Base-by-base conservation (phyloP, 768 basidiomycete genomes). In the Mycena belliarum region DNA sequence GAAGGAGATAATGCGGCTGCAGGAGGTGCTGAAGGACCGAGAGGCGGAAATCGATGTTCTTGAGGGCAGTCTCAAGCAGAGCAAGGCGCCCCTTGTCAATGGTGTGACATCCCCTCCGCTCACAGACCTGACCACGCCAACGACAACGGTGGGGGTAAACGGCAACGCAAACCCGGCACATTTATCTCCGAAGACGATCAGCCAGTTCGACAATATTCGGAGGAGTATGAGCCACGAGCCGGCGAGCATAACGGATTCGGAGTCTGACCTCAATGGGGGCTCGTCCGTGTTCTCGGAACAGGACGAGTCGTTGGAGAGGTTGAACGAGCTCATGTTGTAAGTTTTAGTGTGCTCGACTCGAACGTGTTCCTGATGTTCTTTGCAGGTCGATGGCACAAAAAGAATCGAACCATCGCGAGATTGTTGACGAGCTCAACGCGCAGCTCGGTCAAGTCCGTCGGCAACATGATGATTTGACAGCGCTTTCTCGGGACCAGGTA, bases 331-430 rank as follows among this genome's bases (percentile, higher is more conserved):
- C 16, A 96, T 98, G 93, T 77, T 89, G 91, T 95, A 67, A 66
- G 91, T 75, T 38, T 14, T n/a, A n/a, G n/a, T n/a, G n/a, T n/a
- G n/a, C n/a, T 52, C 52, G 20, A 28, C 33, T 47, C 21, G 40
- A 41, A 2, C 16, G 44, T 43, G 25, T 59, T 55, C 33, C 66
- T 57, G 42, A 59, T 59, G 11, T 38, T 26, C 10, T 44, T 43
- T 65, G 14, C 57, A 97, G 94, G 61, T 93, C 96, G 3, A 98
- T 98, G 96, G 95, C 95, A 3, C 89, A 92, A 75, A 98, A 98
- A 70, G 97, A 99, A 71, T 89, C 92, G 5, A 79, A 86, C 32
- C 96, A 98, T 69, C 84, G 85, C 33, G 92, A 96, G 67, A 69
- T 82, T 23, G 89, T 97, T 25, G 87, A 92, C 40, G 76, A 76